Conservation (phyloP, 129 eudicot species). For the Dittrichia graveolens region DNA sequence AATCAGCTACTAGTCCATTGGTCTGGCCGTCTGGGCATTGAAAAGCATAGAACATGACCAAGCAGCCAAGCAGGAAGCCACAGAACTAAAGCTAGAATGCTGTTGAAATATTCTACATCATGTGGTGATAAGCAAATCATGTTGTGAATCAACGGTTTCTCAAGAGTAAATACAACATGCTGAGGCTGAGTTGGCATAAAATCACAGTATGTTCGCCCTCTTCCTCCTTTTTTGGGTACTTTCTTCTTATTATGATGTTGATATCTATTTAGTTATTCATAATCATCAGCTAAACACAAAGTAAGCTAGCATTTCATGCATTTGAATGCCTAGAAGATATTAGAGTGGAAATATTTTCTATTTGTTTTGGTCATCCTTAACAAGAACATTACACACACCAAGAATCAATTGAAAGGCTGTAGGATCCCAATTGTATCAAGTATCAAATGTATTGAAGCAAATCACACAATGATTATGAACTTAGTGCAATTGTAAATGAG, state of each 20-base stretch:
- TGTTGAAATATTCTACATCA: constrained; percentile 12
- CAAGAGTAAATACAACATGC: background rate
- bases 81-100: constrained; percentile 10
- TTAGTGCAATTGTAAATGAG: too few relatives aligned
- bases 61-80: background rate
- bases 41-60: constrained; percentile 8
- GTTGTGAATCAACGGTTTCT: background rate
- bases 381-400: constrained; percentile 11
- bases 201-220: constrained; percentile 6
- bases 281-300: constrained; percentile 26
- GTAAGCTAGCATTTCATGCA: constrained; percentile 11
- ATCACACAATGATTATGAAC: too few relatives aligned
- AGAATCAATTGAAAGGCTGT: background rate
- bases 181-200: background rate
- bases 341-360: background rate
- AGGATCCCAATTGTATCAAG: too few relatives aligned
- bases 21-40: too few relatives aligned
- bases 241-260: background rate
- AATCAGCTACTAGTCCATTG: background rate
- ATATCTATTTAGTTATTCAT: constrained; percentile 13
- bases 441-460: too few relatives aligned
- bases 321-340: constrained; percentile 6
- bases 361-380: constrained; percentile 3
- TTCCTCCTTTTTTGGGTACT: background rate
- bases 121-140: background rate